phyloP scores from a whole-genome alignment of 441 rosid genomes.

The Adansonia grandidieri region DNA sequence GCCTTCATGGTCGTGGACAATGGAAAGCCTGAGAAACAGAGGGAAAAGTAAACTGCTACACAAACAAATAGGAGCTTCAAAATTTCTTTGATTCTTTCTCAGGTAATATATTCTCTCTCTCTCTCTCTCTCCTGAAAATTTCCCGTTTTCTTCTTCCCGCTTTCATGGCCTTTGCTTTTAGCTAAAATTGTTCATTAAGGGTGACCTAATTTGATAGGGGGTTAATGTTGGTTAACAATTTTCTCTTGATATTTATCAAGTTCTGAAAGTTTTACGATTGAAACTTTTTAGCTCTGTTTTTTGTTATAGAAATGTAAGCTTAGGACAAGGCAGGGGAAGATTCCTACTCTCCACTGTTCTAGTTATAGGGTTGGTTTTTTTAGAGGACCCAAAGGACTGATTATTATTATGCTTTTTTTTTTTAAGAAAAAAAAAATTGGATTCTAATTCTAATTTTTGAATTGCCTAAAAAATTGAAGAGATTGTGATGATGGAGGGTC shows the following conservation, averaged over 20 bases:
- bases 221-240: background rate
- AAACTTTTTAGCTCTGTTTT: background rate
- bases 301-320: background rate
- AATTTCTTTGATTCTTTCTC: background rate
- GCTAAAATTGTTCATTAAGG: background rate
- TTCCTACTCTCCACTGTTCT: background rate
- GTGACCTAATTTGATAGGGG: background rate
- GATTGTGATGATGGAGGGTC: slow-evolving; percentile 13
- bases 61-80: too few relatives aligned
- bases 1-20: background rate
- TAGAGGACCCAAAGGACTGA: background rate
- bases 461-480: background rate
- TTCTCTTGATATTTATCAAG: background rate
- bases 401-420: background rate
- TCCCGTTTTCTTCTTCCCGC: background rate
- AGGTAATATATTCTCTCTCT: background rate
- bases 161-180: background rate
- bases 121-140: background rate
- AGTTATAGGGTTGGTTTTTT: background rate
- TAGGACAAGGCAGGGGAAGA: background rate
- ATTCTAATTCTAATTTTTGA: background rate
- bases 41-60: background rate
- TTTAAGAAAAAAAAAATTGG: background rate
- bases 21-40: background rate
- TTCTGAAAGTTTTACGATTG: background rate